phyloP scores from a whole-genome alignment of 2,329 filamentous ascomycete genomes.

The Ophiostoma pallidulum region DNA sequence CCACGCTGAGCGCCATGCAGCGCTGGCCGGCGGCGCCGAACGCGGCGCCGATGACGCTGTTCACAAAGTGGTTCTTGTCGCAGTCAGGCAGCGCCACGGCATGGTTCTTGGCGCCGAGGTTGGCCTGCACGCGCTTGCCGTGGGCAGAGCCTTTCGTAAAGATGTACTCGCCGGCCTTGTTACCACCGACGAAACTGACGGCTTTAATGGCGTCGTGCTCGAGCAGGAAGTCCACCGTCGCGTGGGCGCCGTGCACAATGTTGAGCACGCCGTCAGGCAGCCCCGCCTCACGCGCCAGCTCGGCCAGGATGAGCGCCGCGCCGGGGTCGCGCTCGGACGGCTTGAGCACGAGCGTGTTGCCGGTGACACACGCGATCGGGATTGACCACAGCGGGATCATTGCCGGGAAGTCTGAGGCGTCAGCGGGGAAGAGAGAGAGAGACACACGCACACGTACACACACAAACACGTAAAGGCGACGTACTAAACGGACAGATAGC shows the following conservation, averaged over 20 bases:
- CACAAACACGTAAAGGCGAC: too few relatives aligned
- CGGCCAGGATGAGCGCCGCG: slow-evolving; percentile 77
- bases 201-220: slow-evolving; percentile 80
- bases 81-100: slow-evolving; percentile 74
- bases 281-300: slow-evolving; percentile 69
- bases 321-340: slow-evolving; percentile 78
- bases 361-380: slow-evolving; percentile 71
- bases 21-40: slow-evolving; percentile 79
- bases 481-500: slow-evolving; percentile 81
- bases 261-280: slow-evolving; percentile 77
- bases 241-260: slow-evolving; percentile 69
- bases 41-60: slow-evolving; percentile 71
- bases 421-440: too few relatives aligned
- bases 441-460: too few relatives aligned
- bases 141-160: slow-evolving; percentile 68
- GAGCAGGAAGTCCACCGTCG: slow-evolving; percentile 76
- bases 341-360: slow-evolving; percentile 77
- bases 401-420: slow-evolving; percentile 62
- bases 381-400: slow-evolving; percentile 89
- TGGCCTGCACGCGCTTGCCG: slow-evolving; percentile 81
- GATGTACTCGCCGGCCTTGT: slow-evolving; percentile 85
- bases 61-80: slow-evolving; percentile 83
- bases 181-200: slow-evolving; percentile 74
- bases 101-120: slow-evolving; percentile 83
- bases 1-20: slow-evolving; percentile 77